phyloP scores from a whole-genome alignment of 2,329 filamentous ascomycete genomes.

The Fusarium sp. region DNA sequence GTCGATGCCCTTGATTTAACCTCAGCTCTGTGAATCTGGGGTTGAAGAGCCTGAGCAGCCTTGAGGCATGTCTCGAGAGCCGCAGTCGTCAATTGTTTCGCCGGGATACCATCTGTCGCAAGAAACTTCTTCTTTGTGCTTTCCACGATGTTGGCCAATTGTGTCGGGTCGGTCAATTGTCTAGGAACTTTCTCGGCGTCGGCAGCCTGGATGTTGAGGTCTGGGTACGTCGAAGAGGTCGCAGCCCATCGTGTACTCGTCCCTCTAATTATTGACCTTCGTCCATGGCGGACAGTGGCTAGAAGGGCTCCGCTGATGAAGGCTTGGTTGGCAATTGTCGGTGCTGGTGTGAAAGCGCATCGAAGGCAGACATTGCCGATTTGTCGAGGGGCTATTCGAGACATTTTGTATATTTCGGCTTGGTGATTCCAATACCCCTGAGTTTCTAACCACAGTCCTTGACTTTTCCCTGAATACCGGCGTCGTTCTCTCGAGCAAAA shows the following conservation, averaged over 20 bases:
- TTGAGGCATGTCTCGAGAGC: slow-evolving; percentile 59
- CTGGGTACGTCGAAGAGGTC: slow-evolving; percentile 38
- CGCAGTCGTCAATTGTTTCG: slow-evolving; percentile 55
- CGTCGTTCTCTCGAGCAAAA: slow-evolving; percentile 5
- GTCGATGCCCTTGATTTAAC: slow-evolving; percentile 59
- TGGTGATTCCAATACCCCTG: neutral
- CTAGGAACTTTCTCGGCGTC: slow-evolving; percentile 36
- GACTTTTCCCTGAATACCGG: neutral
- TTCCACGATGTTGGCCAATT: slow-evolving; percentile 56
- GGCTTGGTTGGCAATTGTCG: slow-evolving; percentile 38
- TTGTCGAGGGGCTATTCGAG: slow-evolving; percentile 49
- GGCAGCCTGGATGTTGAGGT: slow-evolving; percentile 27
- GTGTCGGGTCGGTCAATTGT: slow-evolving; percentile 52
- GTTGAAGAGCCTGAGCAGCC: slow-evolving; percentile 58
- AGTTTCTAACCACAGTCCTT: neutral
- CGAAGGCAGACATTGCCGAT: slow-evolving; percentile 57
- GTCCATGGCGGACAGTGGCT: slow-evolving; percentile 25
- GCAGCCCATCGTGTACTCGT: slow-evolving; percentile 45
- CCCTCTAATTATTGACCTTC: slow-evolving; percentile 19
- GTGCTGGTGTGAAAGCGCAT: slow-evolving; percentile 53
- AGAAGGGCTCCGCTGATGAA: slow-evolving; percentile 43
- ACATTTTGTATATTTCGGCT: slow-evolving; percentile 50
- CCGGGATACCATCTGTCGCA: slow-evolving; percentile 58
- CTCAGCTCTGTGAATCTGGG: slow-evolving; percentile 54
- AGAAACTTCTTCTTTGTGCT: slow-evolving; percentile 58